These are phyloP conservation scores for Trypanosoma vivax DNA, from an alignment of 208 protist species.

Conservation along the genomic window DNA sequence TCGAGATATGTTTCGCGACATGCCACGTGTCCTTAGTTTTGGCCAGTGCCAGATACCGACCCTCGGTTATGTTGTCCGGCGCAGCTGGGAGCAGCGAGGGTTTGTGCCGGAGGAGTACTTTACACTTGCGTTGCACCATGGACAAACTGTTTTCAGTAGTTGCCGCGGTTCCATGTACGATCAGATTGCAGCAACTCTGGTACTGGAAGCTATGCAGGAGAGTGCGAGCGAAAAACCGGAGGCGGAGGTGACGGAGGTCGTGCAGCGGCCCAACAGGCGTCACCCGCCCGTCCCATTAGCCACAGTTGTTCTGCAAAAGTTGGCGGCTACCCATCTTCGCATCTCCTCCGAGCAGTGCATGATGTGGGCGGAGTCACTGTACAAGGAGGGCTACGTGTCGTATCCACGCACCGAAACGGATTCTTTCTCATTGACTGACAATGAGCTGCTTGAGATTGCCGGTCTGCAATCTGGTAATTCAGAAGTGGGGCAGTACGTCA, in stretches of 20 bases:
- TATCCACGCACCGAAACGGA: slow-evolving; percentile 99
- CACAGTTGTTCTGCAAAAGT: slow-evolving; percentile 98
- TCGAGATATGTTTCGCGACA: slow-evolving; percentile 57
- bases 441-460: slow-evolving; percentile 81
- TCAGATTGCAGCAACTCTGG: slow-evolving; percentile 57
- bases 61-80: slow-evolving; percentile 88
- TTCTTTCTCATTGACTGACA: slow-evolving; percentile 83
- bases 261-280: slow-evolving; percentile 60
- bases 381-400: slow-evolving; percentile 88
- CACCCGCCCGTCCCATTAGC: slow-evolving; percentile 92
- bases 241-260: slow-evolving; percentile 57
- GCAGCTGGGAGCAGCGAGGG: slow-evolving; percentile 77
- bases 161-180: slow-evolving; percentile 69
- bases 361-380: slow-evolving; percentile 89
- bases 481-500: slow-evolving; percentile 45
- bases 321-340: slow-evolving; percentile 88
- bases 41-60: slow-evolving; percentile 96
- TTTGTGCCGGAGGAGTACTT: slow-evolving; percentile 84
- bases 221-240: slow-evolving; percentile 28
- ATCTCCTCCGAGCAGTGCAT: slow-evolving; percentile 94
- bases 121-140: slow-evolving; percentile 47
- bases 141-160: slow-evolving; percentile 49
- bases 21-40: slow-evolving; percentile 82
- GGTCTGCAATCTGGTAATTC: slow-evolving; percentile 50
- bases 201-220: slow-evolving; percentile 65